Evolutionary conservation across 306 rosid genomes (phyloP).

Genomic region (Mimosa pudica): DNA sequence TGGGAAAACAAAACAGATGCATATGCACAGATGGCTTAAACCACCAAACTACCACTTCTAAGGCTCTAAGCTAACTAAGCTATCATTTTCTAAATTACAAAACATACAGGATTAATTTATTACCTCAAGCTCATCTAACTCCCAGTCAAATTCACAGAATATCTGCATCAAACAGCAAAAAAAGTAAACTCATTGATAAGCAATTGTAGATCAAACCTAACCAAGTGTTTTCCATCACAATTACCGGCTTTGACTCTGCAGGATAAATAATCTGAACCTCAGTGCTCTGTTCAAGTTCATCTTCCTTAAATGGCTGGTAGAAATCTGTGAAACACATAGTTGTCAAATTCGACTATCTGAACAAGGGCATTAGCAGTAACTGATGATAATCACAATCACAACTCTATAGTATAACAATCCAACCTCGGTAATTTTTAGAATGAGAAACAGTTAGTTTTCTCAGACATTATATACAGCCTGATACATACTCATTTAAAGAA

Average conservation of each 20-base stretch:
- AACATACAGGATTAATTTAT: slow-evolving; percentile 11
- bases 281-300: slow-evolving; percentile 77
- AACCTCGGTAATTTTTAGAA: not conserved
- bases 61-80: slow-evolving; percentile 7
- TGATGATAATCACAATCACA: not conserved
- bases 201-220: not conserved
- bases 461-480: not conserved
- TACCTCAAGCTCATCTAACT: slow-evolving; percentile 81
- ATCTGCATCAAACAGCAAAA: slow-evolving; percentile 43
- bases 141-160: slow-evolving; percentile 82
- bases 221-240: slow-evolving; percentile 5
- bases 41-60: slow-evolving; percentile 1
- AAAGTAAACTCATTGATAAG: slow-evolving; percentile 12
- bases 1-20: not conserved
- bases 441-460: not conserved
- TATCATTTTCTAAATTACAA: slow-evolving; percentile 15
- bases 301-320: slow-evolving; percentile 79
- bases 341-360: not conserved
- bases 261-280: slow-evolving; percentile 73
- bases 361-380: not conserved
- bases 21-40: not conserved
- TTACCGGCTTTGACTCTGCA: slow-evolving; percentile 66
- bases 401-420: not conserved
- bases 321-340: slow-evolving; percentile 49
- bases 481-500: slow-evolving; percentile 15